Evolutionary conservation across 1,284 basidiomycete genomes (phyloP).

Genomic region (Tilletia indica): DNA sequence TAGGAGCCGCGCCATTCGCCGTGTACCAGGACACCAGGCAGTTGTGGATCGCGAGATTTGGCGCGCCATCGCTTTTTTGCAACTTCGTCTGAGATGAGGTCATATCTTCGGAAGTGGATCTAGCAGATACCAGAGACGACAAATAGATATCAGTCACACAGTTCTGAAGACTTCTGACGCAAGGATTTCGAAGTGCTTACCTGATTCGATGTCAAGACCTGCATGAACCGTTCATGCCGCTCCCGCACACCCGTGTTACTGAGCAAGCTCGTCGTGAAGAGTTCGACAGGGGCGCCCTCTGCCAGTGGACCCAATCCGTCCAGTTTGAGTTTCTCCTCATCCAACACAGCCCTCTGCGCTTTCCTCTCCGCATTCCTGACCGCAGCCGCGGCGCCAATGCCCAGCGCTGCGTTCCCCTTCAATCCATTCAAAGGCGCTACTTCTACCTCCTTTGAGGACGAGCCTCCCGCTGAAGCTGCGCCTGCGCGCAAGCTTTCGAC

Average conservation of each 20-base stretch:
- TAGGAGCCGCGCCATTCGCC: constrained; percentile 25
- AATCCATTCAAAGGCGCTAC: neutral
- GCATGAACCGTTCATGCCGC: neutral
- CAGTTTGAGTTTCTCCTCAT: neutral
- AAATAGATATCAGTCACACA: no score
- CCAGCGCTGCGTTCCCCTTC: neutral
- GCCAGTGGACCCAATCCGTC: constrained; percentile 12
- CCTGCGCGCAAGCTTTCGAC: neutral
- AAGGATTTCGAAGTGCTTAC: neutral
- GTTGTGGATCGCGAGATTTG: constrained; percentile 17
- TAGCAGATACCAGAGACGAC: neutral
- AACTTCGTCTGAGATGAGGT: constrained; percentile 5
- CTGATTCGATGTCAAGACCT: constrained; percentile 7
- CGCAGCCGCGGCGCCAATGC: neutral
- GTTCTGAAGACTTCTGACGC: no score
- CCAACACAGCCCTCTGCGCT: neutral
- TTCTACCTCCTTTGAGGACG: constrained; percentile 17
- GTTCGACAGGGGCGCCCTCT: constrained; percentile 2
- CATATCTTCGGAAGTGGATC: constrained; percentile 9
- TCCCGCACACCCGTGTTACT: neutral
- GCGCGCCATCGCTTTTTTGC: constrained; percentile 5
- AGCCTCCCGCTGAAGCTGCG: constrained; percentile 17
- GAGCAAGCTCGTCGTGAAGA: constrained; percentile 18
- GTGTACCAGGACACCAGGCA: constrained; percentile 21
- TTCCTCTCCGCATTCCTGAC: constrained; percentile 10